Percentiles rank a stretch among this genome's conserved stretches.
Evolutionary conservation across 345 rosid species (phyloP).

Genomic region (Brassica incana): DNA sequence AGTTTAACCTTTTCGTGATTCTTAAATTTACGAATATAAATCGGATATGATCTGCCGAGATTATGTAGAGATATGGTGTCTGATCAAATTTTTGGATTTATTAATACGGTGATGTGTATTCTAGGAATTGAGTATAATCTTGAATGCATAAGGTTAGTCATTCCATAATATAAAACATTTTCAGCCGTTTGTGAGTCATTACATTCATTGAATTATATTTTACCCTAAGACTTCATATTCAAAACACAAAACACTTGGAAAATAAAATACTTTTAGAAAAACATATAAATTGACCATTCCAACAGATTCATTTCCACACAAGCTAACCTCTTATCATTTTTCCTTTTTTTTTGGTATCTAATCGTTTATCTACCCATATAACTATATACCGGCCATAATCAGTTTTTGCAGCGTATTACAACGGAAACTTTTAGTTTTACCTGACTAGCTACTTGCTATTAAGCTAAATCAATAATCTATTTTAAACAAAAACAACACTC

Average conservation of each 20-base stretch:
- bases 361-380: not conserved
- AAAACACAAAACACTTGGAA: not conserved
- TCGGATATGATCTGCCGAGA: slow-evolving; percentile 20
- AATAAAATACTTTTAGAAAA: not conserved
- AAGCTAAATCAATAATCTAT: not conserved
- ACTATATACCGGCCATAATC: not conserved
- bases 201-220: not conserved
- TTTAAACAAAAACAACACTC: not conserved
- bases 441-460: not conserved
- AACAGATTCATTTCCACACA: not conserved
- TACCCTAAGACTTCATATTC: not conserved
- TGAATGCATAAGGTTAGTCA: not conserved
- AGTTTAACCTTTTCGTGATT: slow-evolving; percentile 16
- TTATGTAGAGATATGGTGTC: slow-evolving; percentile 27
- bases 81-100: slow-evolving; percentile 16
- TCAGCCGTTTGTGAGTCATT: not conserved
- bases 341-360: not conserved
- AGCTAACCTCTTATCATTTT: not conserved
- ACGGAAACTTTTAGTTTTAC: not conserved
- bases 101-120: slow-evolving; percentile 12
- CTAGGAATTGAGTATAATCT: slow-evolving; percentile 15
- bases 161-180: slow-evolving; percentile 1
- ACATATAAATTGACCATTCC: not conserved
- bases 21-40: slow-evolving; percentile 17
- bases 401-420: not conserved